A percentile compares a stretch with the other conserved stretches of the same genome.
phyloP scores from a whole-genome alignment of 257 asterid genomes.

The Solanum infundibuliforme region DNA sequence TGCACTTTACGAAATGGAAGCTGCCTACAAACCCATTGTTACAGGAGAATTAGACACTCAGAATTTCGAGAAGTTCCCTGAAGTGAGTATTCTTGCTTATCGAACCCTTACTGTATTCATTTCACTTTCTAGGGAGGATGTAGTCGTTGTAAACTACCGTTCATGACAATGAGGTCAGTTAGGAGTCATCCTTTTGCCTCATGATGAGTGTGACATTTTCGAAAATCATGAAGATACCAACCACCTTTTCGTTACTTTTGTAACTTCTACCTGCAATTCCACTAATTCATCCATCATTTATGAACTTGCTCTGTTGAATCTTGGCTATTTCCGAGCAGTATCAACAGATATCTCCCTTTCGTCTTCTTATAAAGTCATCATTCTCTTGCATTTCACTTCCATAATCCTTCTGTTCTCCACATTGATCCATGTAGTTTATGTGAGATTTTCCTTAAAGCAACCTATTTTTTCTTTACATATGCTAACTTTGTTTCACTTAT shows the following conservation, averaged over 20 bases:
- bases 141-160: background rate
- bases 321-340: background rate
- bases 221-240: background rate
- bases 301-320: background rate
- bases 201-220: background rate
- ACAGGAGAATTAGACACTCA: constrained; percentile 91
- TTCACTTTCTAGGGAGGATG: background rate
- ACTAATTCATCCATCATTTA: background rate
- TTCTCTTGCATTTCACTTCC: background rate
- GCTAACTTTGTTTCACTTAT: background rate
- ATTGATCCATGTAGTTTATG: background rate
- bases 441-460: background rate
- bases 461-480: background rate
- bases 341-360: background rate
- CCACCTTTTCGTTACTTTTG: background rate
- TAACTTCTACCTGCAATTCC: background rate
- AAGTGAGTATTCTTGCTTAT: constrained; percentile 35
- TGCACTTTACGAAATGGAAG: constrained; percentile 80
- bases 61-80: constrained; percentile 86
- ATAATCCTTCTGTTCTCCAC: background rate
- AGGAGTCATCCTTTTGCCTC: background rate
- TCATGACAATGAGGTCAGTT: background rate
- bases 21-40: constrained; percentile 82
- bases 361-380: background rate
- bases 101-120: background rate